Conservation (phyloP, 805 yeast species). For the Starmerella bombi region DNA sequence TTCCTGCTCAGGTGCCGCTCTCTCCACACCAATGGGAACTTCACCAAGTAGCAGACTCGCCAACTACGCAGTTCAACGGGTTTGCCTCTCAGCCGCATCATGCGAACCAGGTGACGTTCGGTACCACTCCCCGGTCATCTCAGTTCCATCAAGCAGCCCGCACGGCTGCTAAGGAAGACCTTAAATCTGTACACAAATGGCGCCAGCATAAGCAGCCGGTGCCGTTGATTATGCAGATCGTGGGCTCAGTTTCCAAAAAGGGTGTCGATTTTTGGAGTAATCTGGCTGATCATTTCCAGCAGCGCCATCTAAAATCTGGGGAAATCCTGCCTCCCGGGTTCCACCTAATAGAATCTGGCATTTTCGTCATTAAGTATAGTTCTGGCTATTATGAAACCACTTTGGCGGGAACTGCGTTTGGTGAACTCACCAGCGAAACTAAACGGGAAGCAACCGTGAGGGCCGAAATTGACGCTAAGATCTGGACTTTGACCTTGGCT, state of each 20-base stretch:
- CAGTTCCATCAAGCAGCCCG: constrained; percentile 26
- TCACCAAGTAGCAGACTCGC: not conserved
- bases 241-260: constrained; percentile 43
- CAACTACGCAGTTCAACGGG: not conserved
- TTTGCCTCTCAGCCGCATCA: not conserved
- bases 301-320: constrained; percentile 1
- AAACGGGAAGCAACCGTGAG: constrained; percentile 5
- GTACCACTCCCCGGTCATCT: constrained; percentile 22
- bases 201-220: constrained; percentile 40
- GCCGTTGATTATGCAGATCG: constrained; percentile 49
- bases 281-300: constrained; percentile 41
- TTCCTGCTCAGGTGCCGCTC: not conserved
- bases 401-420: constrained; percentile 63
- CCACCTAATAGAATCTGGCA: constrained; percentile 33
- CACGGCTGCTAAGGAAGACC: constrained; percentile 25
- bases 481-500: constrained; percentile 9
- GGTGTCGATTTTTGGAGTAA: constrained; percentile 49
- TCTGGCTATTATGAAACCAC: constrained; percentile 37
- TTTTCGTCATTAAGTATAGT: constrained; percentile 31
- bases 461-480: constrained; percentile 12
- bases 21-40: not conserved
- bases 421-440: constrained; percentile 32
- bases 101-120: constrained; percentile 2
- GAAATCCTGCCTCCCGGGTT: constrained; percentile 11
- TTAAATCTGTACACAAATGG: constrained; percentile 23